Evolutionary conservation across 768 basidiomycete species (phyloP).

Genomic region (Panaeolus papilionaceus): DNA sequence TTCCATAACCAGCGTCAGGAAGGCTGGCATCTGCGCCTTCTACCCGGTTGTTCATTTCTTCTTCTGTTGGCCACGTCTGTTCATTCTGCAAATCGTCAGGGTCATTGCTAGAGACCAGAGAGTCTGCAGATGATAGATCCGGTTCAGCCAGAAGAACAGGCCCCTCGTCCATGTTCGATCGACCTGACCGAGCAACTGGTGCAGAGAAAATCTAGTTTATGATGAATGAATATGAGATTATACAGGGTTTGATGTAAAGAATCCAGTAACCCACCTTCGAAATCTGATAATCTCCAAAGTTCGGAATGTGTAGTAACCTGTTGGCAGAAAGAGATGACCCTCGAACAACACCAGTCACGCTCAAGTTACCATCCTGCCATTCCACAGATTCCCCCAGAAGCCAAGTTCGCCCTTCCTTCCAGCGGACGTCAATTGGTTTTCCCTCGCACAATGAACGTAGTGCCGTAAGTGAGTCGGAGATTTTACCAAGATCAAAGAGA

Average conservation of each 20-base stretch:
- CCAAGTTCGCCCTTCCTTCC: slow-evolving; percentile 84
- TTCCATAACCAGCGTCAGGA: slow-evolving; percentile 72
- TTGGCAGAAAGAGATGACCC: slow-evolving; percentile 81
- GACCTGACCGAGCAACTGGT: slow-evolving; percentile 48
- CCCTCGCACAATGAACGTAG: slow-evolving; percentile 86
- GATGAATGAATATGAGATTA: not conserved
- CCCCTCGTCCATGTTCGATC: slow-evolving; percentile 71
- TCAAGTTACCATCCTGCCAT: slow-evolving; percentile 67
- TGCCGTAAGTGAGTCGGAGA: slow-evolving; percentile 73
- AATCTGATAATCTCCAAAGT: slow-evolving; percentile 88
- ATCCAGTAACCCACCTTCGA: slow-evolving; percentile 59
- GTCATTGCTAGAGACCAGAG: slow-evolving; percentile 84
- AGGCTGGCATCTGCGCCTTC: slow-evolving; percentile 42
- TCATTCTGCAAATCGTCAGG: slow-evolving; percentile 92
- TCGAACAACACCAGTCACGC: slow-evolving; percentile 86
- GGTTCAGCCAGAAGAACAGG: slow-evolving; percentile 70
- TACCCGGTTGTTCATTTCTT: slow-evolving; percentile 73
- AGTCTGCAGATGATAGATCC: slow-evolving; percentile 72
- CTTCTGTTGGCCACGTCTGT: slow-evolving; percentile 99
- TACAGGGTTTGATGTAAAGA: not conserved
- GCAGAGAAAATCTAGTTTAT: slow-evolving; percentile 71
- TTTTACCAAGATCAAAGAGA: slow-evolving; percentile 72
- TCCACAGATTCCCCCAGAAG: slow-evolving; percentile 69
- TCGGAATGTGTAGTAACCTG: slow-evolving; percentile 86
- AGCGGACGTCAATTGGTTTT: slow-evolving; percentile 77